A percentile compares a stretch with the other conserved stretches of the same genome.
These are phyloP conservation scores for Volvariella surrecta DNA, from an alignment of 1,284 basidiomycete genomes.

Conservation along the genomic window DNA sequence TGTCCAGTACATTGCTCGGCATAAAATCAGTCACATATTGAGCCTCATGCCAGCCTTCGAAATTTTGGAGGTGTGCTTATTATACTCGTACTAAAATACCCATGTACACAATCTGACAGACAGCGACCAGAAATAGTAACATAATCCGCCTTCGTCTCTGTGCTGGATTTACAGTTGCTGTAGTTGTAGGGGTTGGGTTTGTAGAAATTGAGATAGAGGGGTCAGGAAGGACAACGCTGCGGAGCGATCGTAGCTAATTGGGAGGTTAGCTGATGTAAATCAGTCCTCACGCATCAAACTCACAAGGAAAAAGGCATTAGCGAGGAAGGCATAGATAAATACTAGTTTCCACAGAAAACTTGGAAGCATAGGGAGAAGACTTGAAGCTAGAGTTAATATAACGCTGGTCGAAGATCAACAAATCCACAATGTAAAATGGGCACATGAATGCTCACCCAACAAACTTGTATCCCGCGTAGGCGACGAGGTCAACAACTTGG, in stretches of 20 bases:
- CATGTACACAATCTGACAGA: slow-evolving; percentile 82
- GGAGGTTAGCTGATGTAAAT: background rate
- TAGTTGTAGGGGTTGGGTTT: slow-evolving; percentile 24
- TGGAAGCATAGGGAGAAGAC: slow-evolving; percentile 47
- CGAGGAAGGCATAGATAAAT: slow-evolving; percentile 80
- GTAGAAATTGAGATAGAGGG: slow-evolving; percentile 26
- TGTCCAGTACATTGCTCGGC: too few species aligned
- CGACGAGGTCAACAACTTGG: slow-evolving; percentile 60
- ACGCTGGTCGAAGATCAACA: slow-evolving; percentile 46
- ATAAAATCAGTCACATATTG: too few species aligned
- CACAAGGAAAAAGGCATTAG: slow-evolving; percentile 93
- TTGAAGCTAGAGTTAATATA: slow-evolving; percentile 58
- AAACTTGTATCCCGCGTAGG: slow-evolving; percentile 96
- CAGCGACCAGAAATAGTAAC: slow-evolving; percentile 75
- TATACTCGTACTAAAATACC: slow-evolving; percentile 52
- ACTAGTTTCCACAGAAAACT: slow-evolving; percentile 60
- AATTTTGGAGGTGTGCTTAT: too few species aligned
- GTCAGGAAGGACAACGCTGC: slow-evolving; percentile 80
- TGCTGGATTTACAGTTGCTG: slow-evolving; percentile 67
- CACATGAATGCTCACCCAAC: slow-evolving; percentile 58
- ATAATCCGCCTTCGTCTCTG: slow-evolving; percentile 80
- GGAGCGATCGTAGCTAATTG: slow-evolving; percentile 78
- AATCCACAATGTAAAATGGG: background rate
- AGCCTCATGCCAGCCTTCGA: too few species aligned
- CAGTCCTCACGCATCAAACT: slow-evolving; percentile 21